Base-by-base conservation (phyloP, 768 basidiomycete species). In the Mycena maculata region DNA sequence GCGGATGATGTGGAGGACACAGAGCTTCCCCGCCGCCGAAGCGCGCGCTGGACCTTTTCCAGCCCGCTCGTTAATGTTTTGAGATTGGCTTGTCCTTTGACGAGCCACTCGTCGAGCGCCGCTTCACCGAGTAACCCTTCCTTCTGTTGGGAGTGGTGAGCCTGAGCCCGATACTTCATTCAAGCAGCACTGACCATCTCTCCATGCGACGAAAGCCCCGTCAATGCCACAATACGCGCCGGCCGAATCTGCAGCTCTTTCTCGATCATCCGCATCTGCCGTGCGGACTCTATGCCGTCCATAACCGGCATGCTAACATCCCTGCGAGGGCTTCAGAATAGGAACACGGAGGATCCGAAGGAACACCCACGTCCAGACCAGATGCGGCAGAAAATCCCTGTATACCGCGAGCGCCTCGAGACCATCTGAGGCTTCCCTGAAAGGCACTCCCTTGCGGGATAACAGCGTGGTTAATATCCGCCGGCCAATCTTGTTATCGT, bases 271-370 rank as follows among this genome's bases (percentile, higher is more conserved):
- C 61, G 52, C 61, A 63, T 63, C 31, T 13, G 53, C 23, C 53
- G 30, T 8, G 61, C 61, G 13, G 61, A 63, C 53, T 54, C 53
- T 5, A 63, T 55, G 18, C 61, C 61, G 31, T 63, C 61, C 61
- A 63, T 63, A 33, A 63, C 44, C 23, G 61, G 61, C 61, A 63
- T 63, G 42, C 52, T 54, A 11, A 63, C 53, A n/a, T 63, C 61
- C 7, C 61, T 63, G 33, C 11, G 7, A 15, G 5, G 18, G 15
- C n/a, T 1, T 61, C 20, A 60, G 59, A 16, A 13, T 22, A 27
- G 10, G 16, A 16, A 0, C 11, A 11, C 3, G 8, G 48, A 15
- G 10, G 11, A 39, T 10, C 28, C 39, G 25, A 47, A 9, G 13
- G 10, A 22, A 39, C 10, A 63, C 61, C 25, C 33, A 63, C 61